These are phyloP conservation scores for Vachellia pachyceras DNA, from an alignment of 306 rosid species.

Conservation along the genomic window DNA sequence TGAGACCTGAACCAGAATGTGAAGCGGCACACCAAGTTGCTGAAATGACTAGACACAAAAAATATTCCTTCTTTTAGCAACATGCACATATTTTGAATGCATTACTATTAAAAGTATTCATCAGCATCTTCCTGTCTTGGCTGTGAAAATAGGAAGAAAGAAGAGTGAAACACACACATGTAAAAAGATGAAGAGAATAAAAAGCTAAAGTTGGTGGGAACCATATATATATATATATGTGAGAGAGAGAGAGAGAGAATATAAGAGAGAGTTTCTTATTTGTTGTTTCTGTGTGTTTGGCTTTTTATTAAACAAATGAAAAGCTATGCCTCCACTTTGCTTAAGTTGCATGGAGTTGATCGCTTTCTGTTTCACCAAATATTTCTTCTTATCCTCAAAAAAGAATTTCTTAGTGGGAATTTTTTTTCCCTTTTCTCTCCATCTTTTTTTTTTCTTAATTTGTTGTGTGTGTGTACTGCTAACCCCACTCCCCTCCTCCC, in stretches of 20 bases:
- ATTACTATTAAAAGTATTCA: conserved; percentile 11
- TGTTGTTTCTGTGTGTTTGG: conserved; percentile 9
- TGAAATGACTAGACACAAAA: not conserved
- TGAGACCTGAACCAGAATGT: not conserved
- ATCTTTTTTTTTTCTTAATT: not conserved
- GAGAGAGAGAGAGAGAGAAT: conserved; percentile 57
- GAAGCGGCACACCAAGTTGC: not conserved
- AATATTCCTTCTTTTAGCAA: not conserved
- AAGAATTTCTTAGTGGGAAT: conserved; percentile 92
- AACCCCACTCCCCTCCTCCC: conserved; percentile 29
- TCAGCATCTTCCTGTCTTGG: conserved; percentile 35
- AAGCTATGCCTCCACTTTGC: conserved; percentile 73
- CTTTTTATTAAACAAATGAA: conserved; percentile 63
- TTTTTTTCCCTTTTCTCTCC: conserved; percentile 76
- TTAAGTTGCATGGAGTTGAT: conserved; percentile 79
- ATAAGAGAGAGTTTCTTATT: conserved; percentile 15
- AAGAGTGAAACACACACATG: conserved; percentile 12
- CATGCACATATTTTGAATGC: not conserved
- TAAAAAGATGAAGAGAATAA: conserved; percentile 41
- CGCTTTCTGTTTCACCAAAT: conserved; percentile 48
- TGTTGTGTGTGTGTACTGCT: conserved; percentile 24
- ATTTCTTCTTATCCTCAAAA: conserved; percentile 68
- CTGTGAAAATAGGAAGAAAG: conserved; percentile 21
- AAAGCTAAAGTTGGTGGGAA: conserved; percentile 35
- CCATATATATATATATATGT: conserved; percentile 11